Base-by-base conservation (phyloP, 768 basidiomycete genomes). In the Kwoniella bestiolae region DNA sequence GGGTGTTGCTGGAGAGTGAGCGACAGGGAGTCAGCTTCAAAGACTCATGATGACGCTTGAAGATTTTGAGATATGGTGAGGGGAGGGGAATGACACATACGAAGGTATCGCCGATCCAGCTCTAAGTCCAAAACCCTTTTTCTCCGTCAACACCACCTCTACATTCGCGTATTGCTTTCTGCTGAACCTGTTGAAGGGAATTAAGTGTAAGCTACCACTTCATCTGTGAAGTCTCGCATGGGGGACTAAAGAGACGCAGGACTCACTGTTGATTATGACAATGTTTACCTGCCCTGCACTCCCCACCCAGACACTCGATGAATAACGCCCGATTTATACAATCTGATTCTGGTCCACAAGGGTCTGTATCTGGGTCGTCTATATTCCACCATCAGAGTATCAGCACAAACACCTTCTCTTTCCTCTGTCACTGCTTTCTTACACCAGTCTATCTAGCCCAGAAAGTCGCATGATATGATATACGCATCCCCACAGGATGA, bases 301-400 rank as follows among this genome's bases (percentile, higher is more conserved):
- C 94, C 41, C 86, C 89, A 14, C 87, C 83, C n/a, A 94, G 82
- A 82, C 96, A 99, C 82, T 99, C 96, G 12, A 98, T 92, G 81
- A 95, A 94, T 26, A 96, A 94, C 67, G 98, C 86, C 63, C 94
- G 86, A 82, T 98, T 99, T 83, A 99, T 97, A 80, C 96, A 99
- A 83, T 95, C 91, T 25, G 92, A 92, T 67, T 86, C 84, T 41
- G 88, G 86, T 26, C 94, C 92, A 82, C 96, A 99, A 5, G 92
- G 92, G 58, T 81, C 82, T n/a, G 67, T 66, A 47, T 86, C 84
- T 12, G 84, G 84, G 67, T 85, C 84, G 79, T 90, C 88, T 73
- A 70, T 78, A 78, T 80, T 72, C 12, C 29, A 55, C 26, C 21
- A 34, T 14, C n/a, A n/a, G n/a, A n/a, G 21, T 73, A 68, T 80